Conservation (phyloP, 345 rosid species). For the Melaleuca quinquenervia region DNA sequence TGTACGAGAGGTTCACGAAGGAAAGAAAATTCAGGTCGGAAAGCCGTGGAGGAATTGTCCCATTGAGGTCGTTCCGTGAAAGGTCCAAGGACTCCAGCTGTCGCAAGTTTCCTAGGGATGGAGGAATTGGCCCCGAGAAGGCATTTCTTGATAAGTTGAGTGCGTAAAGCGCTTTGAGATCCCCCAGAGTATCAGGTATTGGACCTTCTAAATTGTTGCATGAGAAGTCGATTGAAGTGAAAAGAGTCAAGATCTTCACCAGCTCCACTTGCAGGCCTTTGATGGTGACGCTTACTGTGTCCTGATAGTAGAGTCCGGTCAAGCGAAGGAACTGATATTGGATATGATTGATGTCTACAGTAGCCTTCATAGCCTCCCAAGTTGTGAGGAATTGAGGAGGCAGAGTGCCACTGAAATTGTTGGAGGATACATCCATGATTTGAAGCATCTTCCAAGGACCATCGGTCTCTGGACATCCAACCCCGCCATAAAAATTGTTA, state of each 20-base stretch:
- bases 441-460: constrained; percentile 18
- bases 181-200: constrained; percentile 12
- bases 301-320: constrained; percentile 6
- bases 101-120: constrained; percentile 9
- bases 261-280: constrained; percentile 24
- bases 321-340: background rate
- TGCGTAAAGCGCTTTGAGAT: constrained; percentile 1
- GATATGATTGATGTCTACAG: background rate
- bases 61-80: constrained; percentile 10
- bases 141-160: constrained; percentile 16
- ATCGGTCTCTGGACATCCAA: constrained; percentile 5
- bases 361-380: background rate
- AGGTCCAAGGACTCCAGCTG: constrained; percentile 19
- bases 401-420: constrained; percentile 4
- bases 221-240: constrained; percentile 34
- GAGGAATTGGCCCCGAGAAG: constrained; percentile 13
- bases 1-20: constrained; percentile 25
- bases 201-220: constrained; percentile 10
- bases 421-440: constrained; percentile 30
- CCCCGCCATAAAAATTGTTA: constrained; percentile 19
- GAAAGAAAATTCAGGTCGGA: constrained; percentile 14
- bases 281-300: constrained; percentile 14
- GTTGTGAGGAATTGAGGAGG: background rate
- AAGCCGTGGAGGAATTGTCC: constrained; percentile 13
- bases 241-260: constrained; percentile 25